A percentile compares a stretch with the other conserved stretches of the same genome.
These are phyloP conservation scores for Talaromyces sp. DNA, from an alignment of 2,329 filamentous ascomycete species.

Conservation along the genomic window DNA sequence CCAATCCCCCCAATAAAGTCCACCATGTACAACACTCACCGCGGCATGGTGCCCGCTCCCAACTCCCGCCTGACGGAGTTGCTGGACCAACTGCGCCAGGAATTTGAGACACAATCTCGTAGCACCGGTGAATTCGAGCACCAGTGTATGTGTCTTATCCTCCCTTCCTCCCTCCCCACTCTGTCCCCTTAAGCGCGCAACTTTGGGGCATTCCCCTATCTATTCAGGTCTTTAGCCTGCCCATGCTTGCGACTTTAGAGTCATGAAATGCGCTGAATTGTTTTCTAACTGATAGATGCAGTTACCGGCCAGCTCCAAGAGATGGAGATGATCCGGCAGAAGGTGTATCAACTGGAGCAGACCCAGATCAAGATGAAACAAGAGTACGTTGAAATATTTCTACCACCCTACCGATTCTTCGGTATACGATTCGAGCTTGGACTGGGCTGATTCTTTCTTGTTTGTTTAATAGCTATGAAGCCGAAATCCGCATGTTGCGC, in stretches of 20 bases:
- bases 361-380: slow-evolving; percentile 84
- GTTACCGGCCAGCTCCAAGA: slow-evolving; percentile 90
- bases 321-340: slow-evolving; percentile 90
- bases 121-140: slow-evolving; percentile 87
- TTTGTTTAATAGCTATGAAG: slow-evolving; percentile 72
- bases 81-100: slow-evolving; percentile 83
- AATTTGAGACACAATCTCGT: slow-evolving; percentile 84
- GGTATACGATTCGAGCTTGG: background rate
- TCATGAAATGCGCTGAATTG: slow-evolving; percentile 24
- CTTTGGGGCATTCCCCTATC: background rate
- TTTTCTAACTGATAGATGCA: slow-evolving; percentile 49
- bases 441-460: slow-evolving; percentile 17
- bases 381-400: slow-evolving; percentile 66
- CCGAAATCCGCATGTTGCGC: slow-evolving; percentile 81
- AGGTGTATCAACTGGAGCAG: slow-evolving; percentile 91
- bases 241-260: slow-evolving; percentile 14
- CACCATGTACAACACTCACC: slow-evolving; percentile 84
- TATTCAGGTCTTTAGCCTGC: slow-evolving; percentile 9
- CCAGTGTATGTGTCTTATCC: slow-evolving; percentile 70
- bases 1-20: background rate
- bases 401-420: background rate
- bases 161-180: background rate
- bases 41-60: slow-evolving; percentile 74
- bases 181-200: slow-evolving; percentile 3
- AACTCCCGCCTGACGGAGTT: slow-evolving; percentile 82